phyloP scores from a whole-genome alignment of 192 early-diverging fungal genomes.

The Mortierella antarctica region DNA sequence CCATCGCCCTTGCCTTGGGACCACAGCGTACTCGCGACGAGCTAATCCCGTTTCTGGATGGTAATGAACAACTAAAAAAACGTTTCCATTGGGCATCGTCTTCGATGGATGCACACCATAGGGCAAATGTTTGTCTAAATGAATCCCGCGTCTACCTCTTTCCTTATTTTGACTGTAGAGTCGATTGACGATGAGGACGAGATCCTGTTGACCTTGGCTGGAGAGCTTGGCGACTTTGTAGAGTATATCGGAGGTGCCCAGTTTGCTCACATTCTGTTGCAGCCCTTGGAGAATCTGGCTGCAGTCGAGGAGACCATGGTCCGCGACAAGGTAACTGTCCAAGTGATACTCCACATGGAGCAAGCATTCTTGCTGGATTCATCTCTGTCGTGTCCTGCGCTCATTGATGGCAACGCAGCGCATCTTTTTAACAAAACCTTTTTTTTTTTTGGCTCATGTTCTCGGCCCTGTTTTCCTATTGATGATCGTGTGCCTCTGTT shows the following conservation, averaged over 20 bases:
- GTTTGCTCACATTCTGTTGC: conserved; percentile 86
- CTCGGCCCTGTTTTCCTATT: no score
- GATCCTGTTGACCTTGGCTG: conserved; percentile 91
- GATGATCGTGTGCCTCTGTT: background rate
- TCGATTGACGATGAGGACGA: conserved; percentile 99
- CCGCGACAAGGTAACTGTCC: conserved; percentile 86
- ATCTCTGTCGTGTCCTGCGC: background rate
- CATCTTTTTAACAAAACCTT: no score
- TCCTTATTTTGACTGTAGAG: conserved; percentile 65
- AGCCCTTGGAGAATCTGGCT: conserved; percentile 95
- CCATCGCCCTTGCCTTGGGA: conserved; percentile 94
- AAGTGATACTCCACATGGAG: background rate
- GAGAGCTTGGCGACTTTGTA: conserved; percentile 93
- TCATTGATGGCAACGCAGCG: no score
- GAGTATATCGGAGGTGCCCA: conserved; percentile 93
- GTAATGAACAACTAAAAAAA: conserved; percentile 57
- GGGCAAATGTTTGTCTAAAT: background rate
- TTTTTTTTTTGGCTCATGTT: no score
- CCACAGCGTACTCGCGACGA: conserved; percentile 94
- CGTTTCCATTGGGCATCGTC: background rate
- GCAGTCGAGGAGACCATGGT: conserved; percentile 98
- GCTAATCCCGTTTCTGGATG: conserved; percentile 98
- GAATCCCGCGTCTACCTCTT: background rate
- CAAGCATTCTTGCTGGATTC: background rate
- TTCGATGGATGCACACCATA: background rate